Percentiles rank a stretch among this genome's conserved stretches.
phyloP scores from a whole-genome alignment of 768 basidiomycete genomes.

The Hortiboletus flavorubellus region DNA sequence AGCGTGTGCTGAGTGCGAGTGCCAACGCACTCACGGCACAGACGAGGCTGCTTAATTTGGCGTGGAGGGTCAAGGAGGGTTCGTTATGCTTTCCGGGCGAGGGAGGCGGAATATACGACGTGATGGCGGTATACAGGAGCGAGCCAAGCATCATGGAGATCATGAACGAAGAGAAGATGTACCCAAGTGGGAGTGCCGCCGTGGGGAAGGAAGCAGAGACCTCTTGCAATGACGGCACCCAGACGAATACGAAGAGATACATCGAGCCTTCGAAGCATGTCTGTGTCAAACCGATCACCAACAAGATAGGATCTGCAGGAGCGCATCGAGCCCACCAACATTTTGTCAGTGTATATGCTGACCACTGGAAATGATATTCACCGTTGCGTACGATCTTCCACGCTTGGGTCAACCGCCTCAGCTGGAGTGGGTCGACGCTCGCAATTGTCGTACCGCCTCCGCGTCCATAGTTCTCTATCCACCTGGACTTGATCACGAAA shows the following conservation, averaged over 20 bases:
- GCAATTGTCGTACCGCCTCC: constrained; percentile 27
- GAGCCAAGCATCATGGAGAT: constrained; percentile 81
- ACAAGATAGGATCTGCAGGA: constrained; percentile 51
- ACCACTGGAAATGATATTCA: constrained; percentile 16
- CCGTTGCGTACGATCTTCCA: constrained; percentile 56
- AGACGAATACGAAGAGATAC: constrained; percentile 83
- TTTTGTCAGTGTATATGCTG: not conserved
- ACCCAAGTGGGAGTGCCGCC: constrained; percentile 60
- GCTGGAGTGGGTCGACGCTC: constrained; percentile 44
- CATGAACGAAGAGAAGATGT: constrained; percentile 82
- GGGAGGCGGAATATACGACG: constrained; percentile 30
- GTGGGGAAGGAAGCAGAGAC: constrained; percentile 36
- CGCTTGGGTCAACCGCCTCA: constrained; percentile 51
- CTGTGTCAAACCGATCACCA: constrained; percentile 68
- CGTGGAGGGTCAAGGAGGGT: constrained; percentile 55
- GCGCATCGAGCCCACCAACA: not conserved
- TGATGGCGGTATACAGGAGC: constrained; percentile 57
- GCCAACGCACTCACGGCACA: constrained; percentile 58
- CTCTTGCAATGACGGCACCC: constrained; percentile 77
- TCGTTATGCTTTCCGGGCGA: constrained; percentile 21
- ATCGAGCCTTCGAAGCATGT: constrained; percentile 83
- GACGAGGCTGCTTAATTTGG: constrained; percentile 61
- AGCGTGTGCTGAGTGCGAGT: constrained; percentile 48
- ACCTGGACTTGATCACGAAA: constrained; percentile 52
- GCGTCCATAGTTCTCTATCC: constrained; percentile 71